Base-by-base conservation (phyloP, 805 yeast species). In the Sugiyamaella americana region DNA sequence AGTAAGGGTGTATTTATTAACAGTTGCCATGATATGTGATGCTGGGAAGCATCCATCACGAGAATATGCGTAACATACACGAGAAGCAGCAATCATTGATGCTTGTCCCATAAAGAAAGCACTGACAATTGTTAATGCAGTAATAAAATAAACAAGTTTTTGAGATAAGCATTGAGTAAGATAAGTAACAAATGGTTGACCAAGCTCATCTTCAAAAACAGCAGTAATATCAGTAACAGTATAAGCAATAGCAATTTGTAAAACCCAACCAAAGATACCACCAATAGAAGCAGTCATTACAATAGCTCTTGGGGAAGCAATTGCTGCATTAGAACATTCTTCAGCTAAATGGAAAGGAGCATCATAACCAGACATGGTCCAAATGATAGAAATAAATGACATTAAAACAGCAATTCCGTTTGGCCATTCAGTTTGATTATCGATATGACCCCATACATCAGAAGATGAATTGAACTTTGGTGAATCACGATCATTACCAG, bases 301-400 rank as follows among this genome's bases (percentile, higher is more conserved):
- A 54, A 81, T 80, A 23, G 85, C 84, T 49, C 72, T 70, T n/a
- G 87, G 87, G 6, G 82, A 79, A 3, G 84, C 84, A 11, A 68
- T 63, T 30, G 75, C 66, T 4, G 86, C 84, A 58, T 81, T 80
- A 43, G 79, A 65, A 54, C 82, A 76, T 57, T 82, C 88, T 64
- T 82, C 89, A n/a, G 84, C 72, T 50, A 82, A 67, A 57, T 83
- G 87, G 68, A 81, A 82, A 0, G 87, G 84, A 19, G 84, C 78
- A 59, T 82, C 87, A 58, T 79, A 83, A 20, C 87, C 87, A 39
- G 82, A 74, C 86, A 82, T 80, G 34, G 82, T 77, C 68, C 68
- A 64, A 47, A 61, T 58, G n/a, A 62, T 63, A 16, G 67, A 57
- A 36, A 64, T 47, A 54, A 64, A 62, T 18, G 78, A 68, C 71